These are phyloP conservation scores for Leavenworthia alabamica DNA, from an alignment of 345 rosid genomes.

Conservation along the genomic window DNA sequence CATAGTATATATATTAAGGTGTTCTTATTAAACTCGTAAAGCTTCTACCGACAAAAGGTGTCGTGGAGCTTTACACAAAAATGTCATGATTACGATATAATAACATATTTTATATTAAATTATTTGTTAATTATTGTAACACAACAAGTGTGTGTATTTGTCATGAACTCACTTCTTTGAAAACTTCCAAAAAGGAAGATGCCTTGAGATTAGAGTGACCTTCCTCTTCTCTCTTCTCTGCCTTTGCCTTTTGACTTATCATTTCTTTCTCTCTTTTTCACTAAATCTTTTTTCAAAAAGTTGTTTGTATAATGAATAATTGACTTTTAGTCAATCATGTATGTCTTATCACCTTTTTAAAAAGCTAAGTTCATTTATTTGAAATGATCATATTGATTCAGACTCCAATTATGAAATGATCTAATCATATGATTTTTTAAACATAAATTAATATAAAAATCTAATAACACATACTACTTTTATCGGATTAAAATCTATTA, in stretches of 20 bases:
- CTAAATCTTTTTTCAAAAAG: background rate
- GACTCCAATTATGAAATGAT: too few species aligned
- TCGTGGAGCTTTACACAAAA: slow-evolving; percentile 7
- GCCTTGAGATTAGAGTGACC: slow-evolving; percentile 30
- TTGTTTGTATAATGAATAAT: slow-evolving; percentile 6
- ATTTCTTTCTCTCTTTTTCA: slow-evolving; percentile 2
- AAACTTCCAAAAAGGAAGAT: slow-evolving; percentile 30
- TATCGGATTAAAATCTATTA: too few species aligned
- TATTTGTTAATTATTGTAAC: background rate
- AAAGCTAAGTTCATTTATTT: background rate
- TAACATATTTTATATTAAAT: background rate
- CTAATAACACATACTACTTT: background rate
- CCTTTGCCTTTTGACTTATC: slow-evolving; percentile 10
- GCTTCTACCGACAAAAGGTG: slow-evolving; percentile 11
- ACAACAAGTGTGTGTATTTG: background rate
- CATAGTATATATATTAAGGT: background rate
- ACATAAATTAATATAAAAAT: too few species aligned
- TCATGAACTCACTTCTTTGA: slow-evolving; percentile 13
- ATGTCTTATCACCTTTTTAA: slow-evolving; percentile 1
- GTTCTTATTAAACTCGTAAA: slow-evolving; percentile 8
- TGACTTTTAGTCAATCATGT: slow-evolving; percentile 22
- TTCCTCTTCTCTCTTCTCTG: slow-evolving; percentile 21
- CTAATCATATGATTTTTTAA: too few species aligned
- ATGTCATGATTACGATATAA: slow-evolving; percentile 32
- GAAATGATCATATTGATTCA: background rate